A percentile compares a stretch with the other conserved stretches of the same genome.
These are phyloP conservation scores for Chaetomium globosum DNA, from an alignment of 2,329 filamentous ascomycete genomes.

Conservation along the genomic window DNA sequence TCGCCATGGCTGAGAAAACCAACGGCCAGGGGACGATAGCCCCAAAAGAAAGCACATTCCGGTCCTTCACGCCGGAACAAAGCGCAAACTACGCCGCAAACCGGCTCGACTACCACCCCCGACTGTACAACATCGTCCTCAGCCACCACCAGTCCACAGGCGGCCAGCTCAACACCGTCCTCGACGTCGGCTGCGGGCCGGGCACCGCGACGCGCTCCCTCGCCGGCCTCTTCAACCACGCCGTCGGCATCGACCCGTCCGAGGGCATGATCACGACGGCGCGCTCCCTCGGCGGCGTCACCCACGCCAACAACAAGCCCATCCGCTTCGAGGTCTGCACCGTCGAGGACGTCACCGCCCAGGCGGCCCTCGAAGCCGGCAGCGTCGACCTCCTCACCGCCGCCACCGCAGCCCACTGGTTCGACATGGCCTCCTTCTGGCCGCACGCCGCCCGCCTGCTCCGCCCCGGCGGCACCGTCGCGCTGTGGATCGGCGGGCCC, in stretches of 20 bases:
- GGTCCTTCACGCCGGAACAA: not conserved
- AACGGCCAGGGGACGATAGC: too few species aligned
- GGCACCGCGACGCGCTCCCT: slow-evolving; percentile 8
- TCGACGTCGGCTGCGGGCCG: slow-evolving; percentile 14
- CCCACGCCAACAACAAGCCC: too few species aligned
- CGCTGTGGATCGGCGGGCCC: slow-evolving; percentile 2
- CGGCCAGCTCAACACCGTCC: slow-evolving; percentile 7
- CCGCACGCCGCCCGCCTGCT: slow-evolving; percentile 1
- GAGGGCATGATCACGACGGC: slow-evolving; percentile 11
- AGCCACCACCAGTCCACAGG: slow-evolving; percentile 11
- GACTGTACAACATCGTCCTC: slow-evolving; percentile 20
- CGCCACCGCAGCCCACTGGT: slow-evolving; percentile 12
- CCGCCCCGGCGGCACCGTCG: slow-evolving; percentile 5
- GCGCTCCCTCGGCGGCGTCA: not conserved
- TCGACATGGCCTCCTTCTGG: slow-evolving; percentile 11
- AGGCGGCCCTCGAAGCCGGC: not conserved
- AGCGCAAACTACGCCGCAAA: slow-evolving; percentile 4
- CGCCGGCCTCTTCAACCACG: not conserved
- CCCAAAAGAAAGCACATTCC: not conserved
- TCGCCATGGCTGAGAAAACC: not conserved
- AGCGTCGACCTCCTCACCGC: slow-evolving; percentile 7
- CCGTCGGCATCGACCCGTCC: slow-evolving; percentile 7
- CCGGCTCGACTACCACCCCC: slow-evolving; percentile 13
- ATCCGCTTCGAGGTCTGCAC: slow-evolving; percentile 10
- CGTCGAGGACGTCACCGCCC: not conserved